Conservation (phyloP, 148 eudicot genomes). For the Camellia lanceoleosa region DNA sequence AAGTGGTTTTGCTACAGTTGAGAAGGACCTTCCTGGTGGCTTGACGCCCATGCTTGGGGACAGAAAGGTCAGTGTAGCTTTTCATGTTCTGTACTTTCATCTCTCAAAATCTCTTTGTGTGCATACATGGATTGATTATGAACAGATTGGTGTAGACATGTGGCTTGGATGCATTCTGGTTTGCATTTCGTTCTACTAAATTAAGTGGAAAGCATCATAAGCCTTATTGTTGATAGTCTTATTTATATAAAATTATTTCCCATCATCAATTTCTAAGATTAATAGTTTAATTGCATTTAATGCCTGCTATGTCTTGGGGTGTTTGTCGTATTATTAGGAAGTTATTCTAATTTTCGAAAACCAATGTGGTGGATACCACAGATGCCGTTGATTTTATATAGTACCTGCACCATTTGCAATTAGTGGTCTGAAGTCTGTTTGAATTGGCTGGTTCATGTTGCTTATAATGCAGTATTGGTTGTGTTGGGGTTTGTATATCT, state of each 20-base stretch:
- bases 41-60: conserved; percentile 99
- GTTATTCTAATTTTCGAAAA: background rate
- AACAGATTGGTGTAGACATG: background rate
- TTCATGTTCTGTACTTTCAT: background rate
- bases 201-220: background rate
- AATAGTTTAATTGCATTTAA: background rate
- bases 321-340: background rate
- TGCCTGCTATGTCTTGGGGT: background rate
- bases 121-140: background rate
- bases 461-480: no score
- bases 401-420: no score
- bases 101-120: background rate
- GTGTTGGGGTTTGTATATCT: no score
- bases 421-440: no score
- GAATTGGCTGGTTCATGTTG: no score
- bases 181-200: background rate
- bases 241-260: background rate
- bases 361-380: no score
- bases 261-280: background rate
- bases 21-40: conserved; percentile 84
- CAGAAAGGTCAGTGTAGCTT: conserved; percentile 58
- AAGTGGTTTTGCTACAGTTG: conserved; percentile 94
- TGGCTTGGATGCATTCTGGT: background rate
- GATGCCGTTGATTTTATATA: no score
- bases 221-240: background rate